Evolutionary conservation across 2,329 filamentous ascomycete species (phyloP), one percentile per base, ranked within the genome.

Genomic region (Lasiodiplodia theobromae): DNA sequence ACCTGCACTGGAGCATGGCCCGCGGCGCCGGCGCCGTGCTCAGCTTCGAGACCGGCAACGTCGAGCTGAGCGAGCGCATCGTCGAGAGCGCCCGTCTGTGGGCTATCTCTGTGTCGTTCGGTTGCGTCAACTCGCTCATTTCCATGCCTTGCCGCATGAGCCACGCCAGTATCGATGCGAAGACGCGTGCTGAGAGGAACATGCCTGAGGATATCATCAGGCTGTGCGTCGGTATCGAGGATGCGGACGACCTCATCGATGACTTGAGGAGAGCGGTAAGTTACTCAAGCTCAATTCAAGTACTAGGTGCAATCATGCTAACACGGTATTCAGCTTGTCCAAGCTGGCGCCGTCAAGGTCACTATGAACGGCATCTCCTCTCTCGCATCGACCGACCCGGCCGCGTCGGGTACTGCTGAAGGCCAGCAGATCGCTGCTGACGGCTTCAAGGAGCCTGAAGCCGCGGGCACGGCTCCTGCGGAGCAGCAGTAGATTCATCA

Each of bases 131-230:
- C 84, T 97, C 93, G 78, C 84, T 99, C 79, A 99, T 99, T 81
- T 97, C 94, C 83, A 97, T 99, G 95, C 95, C 96, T 10, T 99
- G 96, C 83, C 94, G 95, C 76, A 99, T 99, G 96, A 98, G 95
- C 82, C 96, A 99, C 81, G 96, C 96, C 49, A 97, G 93, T 78
- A 99, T 99, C 76, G 96, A 98, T 77, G 92, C 94, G 69, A 97
- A 97, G 84, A 98, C 94, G 65, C 86, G 96, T 73, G 51, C 89
- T 74, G 94, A 97, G 82, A 88, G 94, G 71, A 91, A 95, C 72
- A 92, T 99, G 89, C 96, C 96, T 12, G 96, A 99, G 82, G 96
- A 99, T 79, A 91, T 99, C 70, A 98, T 99, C 75, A 88, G 96
- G 68, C 82, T 99, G 67, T 99, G 96, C 77, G 94, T 99, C 54